Evolutionary conservation across 805 yeast genomes (phyloP).

Genomic region (Ogataea zsoltii): DNA sequence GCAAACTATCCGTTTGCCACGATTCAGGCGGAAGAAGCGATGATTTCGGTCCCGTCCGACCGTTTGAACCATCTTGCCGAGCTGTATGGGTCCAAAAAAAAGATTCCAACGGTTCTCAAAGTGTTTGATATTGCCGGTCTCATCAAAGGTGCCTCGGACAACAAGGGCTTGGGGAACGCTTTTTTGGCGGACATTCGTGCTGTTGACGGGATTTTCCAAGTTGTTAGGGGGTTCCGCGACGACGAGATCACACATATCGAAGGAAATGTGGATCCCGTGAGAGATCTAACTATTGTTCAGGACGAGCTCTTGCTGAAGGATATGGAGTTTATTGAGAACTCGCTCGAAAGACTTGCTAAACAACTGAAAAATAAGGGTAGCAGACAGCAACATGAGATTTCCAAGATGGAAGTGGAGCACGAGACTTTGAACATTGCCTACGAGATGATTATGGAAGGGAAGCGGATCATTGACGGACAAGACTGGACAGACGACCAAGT

Average conservation of each 20-base stretch:
- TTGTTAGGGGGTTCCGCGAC: constrained; percentile 64
- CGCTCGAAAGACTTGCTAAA: constrained; percentile 59
- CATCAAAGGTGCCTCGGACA: constrained; percentile 61
- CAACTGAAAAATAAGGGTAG: constrained; percentile 74
- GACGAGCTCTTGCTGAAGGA: constrained; percentile 69
- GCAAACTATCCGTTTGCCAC: constrained; percentile 76
- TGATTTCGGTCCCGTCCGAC: constrained; percentile 51
- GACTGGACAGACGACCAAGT: constrained; percentile 90
- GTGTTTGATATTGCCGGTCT: constrained; percentile 72
- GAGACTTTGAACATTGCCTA: constrained; percentile 77
- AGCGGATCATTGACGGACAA: constrained; percentile 78
- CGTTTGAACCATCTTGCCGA: constrained; percentile 49
- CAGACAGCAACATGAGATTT: constrained; percentile 66
- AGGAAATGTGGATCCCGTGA: constrained; percentile 60
- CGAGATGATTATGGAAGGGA: constrained; percentile 75
- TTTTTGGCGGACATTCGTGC: constrained; percentile 67
- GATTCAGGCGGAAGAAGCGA: constrained; percentile 69
- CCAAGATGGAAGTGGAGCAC: constrained; percentile 83
- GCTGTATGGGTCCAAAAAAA: constrained; percentile 50
- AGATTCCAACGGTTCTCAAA: constrained; percentile 55
- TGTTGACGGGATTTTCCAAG: constrained; percentile 71
- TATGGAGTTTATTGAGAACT: constrained; percentile 71
- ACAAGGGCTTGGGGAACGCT: constrained; percentile 75
- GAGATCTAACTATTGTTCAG: constrained; percentile 62
- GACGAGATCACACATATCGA: constrained; percentile 69